phyloP scores from a whole-genome alignment of 345 rosid genomes.

The Populus ilicifolia region DNA sequence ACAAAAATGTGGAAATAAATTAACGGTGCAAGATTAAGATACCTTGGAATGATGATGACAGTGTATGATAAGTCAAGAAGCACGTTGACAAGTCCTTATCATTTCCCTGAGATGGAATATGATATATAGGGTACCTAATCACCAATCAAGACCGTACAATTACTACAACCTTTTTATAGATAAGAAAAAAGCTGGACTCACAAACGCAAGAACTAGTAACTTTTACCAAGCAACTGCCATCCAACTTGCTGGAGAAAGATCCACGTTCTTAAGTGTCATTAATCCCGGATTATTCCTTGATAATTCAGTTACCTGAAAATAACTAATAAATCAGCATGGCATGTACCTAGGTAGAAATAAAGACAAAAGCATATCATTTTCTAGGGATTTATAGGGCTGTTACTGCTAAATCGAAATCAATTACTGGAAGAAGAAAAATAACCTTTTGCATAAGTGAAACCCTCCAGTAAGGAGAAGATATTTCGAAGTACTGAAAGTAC shows the following conservation, averaged over 20 bases:
- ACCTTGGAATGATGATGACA: slow-evolving; percentile 79
- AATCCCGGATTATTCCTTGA: slow-evolving; percentile 43
- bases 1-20: too few relatives aligned
- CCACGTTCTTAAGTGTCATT: slow-evolving; percentile 53
- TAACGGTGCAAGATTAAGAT: neutral
- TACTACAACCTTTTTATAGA: neutral
- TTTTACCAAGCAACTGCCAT: slow-evolving; percentile 83
- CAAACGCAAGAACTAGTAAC: neutral
- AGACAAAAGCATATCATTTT: neutral
- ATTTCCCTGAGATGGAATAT: slow-evolving; percentile 47
- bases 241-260: slow-evolving; percentile 93
- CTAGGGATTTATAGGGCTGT: neutral
- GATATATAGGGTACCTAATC: slow-evolving; percentile 74
- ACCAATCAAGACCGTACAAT: neutral
- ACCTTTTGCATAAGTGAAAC: slow-evolving; percentile 66
- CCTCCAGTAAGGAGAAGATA: slow-evolving; percentile 51
- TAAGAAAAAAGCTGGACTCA: neutral
- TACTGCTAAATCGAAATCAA: neutral
- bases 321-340: neutral
- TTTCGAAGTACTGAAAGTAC: slow-evolving; percentile 57
- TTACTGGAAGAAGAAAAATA: neutral
- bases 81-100: slow-evolving; percentile 65
- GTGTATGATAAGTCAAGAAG: slow-evolving; percentile 73
- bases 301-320: slow-evolving; percentile 45
- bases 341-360: neutral